Evolutionary conservation across 2,329 filamentous ascomycete genomes (phyloP).

Genomic region (Botrytis sinoallii): DNA sequence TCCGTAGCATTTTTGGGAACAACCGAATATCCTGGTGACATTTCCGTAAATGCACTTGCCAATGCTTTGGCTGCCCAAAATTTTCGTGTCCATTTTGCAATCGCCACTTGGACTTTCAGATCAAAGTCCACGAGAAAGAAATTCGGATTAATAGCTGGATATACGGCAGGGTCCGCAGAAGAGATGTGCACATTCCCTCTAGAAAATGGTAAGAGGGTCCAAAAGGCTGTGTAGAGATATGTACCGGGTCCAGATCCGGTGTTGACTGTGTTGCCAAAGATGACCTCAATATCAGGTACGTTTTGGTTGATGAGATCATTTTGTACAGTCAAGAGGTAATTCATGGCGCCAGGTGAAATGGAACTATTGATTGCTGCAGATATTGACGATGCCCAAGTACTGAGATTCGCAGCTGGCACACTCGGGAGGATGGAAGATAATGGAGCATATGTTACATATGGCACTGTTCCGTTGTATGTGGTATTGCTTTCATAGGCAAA

Average conservation of each 20-base stretch:
- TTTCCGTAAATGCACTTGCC: constrained; percentile 4
- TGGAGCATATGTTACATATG: constrained; percentile 23
- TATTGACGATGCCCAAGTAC: constrained; percentile 11
- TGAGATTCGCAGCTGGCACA: constrained; percentile 4
- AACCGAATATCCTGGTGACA: constrained; percentile 17
- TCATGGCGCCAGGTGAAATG: constrained; percentile 34
- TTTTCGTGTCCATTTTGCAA: constrained; percentile 22
- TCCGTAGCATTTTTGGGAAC: constrained; percentile 22
- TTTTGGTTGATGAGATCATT: constrained; percentile 47
- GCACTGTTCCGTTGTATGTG: constrained; percentile 28
- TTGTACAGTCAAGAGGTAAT: constrained; percentile 46
- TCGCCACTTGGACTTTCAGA: constrained; percentile 34
- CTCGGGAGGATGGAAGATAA: constrained; percentile 26
- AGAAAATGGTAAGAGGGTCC: constrained; percentile 43
- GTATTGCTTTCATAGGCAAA: constrained; percentile 6
- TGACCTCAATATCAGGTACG: constrained; percentile 47
- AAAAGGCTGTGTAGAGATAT: constrained; percentile 40
- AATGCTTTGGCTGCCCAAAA: constrained; percentile 21
- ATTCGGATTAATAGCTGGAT: constrained; percentile 44
- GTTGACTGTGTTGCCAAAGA: constrained; percentile 36
- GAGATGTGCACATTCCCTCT: constrained; percentile 44
- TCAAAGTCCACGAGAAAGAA: constrained; percentile 46
- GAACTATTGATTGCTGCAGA: constrained; percentile 32
- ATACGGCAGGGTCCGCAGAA: constrained; percentile 38
- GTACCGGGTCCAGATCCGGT: constrained; percentile 25